Percentiles rank a stretch among this genome's conserved stretches.
These are phyloP conservation scores for Corchorus olitorius DNA, from an alignment of 345 rosid species.

Conservation along the genomic window DNA sequence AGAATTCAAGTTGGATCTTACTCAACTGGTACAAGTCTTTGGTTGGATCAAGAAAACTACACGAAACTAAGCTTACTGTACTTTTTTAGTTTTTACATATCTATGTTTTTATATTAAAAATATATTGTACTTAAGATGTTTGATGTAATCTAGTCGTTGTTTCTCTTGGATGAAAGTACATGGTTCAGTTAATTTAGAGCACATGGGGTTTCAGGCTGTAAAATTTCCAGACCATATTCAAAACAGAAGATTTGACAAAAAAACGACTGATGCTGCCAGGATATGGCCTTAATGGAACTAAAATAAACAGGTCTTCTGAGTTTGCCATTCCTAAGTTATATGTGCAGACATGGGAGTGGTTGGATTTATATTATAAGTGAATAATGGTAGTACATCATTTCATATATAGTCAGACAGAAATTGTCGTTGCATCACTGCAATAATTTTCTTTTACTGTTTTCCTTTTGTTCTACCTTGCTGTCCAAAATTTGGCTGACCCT, in stretches of 20 bases:
- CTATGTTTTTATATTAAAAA: too few relatives aligned
- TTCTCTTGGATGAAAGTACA: background rate
- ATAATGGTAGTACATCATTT: too few relatives aligned
- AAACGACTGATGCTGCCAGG: background rate
- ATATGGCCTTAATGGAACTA: background rate
- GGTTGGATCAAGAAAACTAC: background rate
- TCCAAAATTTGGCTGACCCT: background rate
- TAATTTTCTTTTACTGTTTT: background rate
- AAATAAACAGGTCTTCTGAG: background rate
- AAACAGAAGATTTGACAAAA: background rate
- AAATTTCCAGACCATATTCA: background rate
- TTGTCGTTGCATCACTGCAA: constrained; percentile 3
- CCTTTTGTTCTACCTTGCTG: background rate
- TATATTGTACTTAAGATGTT: too few relatives aligned
- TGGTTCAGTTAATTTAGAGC: background rate
- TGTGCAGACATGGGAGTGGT: too few relatives aligned
- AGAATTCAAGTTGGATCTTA: background rate
- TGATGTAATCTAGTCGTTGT: too few relatives aligned
- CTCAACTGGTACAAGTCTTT: background rate
- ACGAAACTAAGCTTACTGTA: background rate
- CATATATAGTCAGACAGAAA: background rate
- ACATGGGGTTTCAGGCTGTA: background rate
- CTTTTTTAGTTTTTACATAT: background rate
- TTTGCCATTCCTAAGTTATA: too few relatives aligned
- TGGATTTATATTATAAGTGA: too few relatives aligned